Percentiles rank a stretch among this genome's conserved stretches.
phyloP scores from a whole-genome alignment of 768 basidiomycete species.

The Lentinula sp. region DNA sequence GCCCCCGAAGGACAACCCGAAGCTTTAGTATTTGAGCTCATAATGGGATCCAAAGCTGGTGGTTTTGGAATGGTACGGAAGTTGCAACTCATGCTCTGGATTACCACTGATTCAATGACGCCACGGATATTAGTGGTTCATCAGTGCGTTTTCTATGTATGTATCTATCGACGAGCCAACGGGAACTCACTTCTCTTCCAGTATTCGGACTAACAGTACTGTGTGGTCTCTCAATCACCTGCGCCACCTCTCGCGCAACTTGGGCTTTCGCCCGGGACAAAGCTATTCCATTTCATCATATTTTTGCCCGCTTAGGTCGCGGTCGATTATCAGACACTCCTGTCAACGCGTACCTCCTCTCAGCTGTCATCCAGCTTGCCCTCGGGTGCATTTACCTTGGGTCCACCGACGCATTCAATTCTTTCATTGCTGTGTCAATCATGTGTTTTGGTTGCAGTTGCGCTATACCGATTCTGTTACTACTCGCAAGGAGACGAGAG shows the following conservation, averaged over 20 bases:
- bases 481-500: constrained; percentile 35
- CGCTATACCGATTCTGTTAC: constrained; percentile 54
- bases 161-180: not conserved
- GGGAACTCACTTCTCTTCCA: constrained; percentile 11
- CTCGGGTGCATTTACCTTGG: constrained; percentile 61
- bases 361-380: constrained; percentile 50
- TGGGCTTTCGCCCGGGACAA: constrained; percentile 70
- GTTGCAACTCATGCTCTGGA: not conserved
- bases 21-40: constrained; percentile 54
- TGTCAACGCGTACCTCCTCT: constrained; percentile 54
- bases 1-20: constrained; percentile 45
- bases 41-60: constrained; percentile 56
- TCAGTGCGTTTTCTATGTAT: constrained; percentile 21
- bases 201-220: constrained; percentile 55
- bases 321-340: constrained; percentile 38
- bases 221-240: constrained; percentile 61
- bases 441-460: constrained; percentile 62
- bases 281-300: constrained; percentile 48
- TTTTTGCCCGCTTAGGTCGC: constrained; percentile 30
- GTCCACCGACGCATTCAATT: constrained; percentile 59
- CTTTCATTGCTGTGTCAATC: constrained; percentile 60
- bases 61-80: constrained; percentile 55
- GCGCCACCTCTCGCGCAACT: constrained; percentile 62
- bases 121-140: constrained; percentile 28
- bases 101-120: not conserved